These are phyloP conservation scores for Anacardium occidentale DNA, from an alignment of 345 rosid species.

Conservation along the genomic window DNA sequence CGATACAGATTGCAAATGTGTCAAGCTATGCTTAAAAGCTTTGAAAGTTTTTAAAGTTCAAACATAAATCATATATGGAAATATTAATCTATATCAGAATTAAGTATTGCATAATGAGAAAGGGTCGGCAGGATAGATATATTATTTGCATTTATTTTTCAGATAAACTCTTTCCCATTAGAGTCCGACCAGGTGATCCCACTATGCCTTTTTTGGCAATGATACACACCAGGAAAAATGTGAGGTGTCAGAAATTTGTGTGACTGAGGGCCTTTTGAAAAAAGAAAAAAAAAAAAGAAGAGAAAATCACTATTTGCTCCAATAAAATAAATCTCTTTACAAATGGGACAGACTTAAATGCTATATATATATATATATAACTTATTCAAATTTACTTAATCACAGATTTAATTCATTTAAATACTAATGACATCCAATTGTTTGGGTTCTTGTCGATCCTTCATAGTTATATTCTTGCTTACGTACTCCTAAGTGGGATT, in stretches of 20 bases:
- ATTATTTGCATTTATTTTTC: background rate
- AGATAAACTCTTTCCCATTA: background rate
- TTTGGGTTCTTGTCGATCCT: too few relatives aligned
- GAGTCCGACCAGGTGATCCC: background rate
- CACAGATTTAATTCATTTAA: too few relatives aligned
- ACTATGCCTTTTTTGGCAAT: background rate
- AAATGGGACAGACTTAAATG: too few relatives aligned
- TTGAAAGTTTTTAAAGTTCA: too few relatives aligned
- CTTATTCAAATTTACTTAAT: too few relatives aligned
- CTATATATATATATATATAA: too few relatives aligned
- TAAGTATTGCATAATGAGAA: conserved; percentile 2
- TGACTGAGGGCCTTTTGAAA: background rate
- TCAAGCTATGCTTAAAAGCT: too few relatives aligned
- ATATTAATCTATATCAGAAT: background rate
- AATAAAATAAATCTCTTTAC: background rate
- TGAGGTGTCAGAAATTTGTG: background rate
- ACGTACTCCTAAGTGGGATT: too few relatives aligned
- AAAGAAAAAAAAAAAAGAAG: background rate
- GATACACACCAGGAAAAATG: background rate
- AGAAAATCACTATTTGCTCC: conserved; percentile 10
- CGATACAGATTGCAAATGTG: too few relatives aligned
- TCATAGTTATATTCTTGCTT: too few relatives aligned
- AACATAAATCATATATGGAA: too few relatives aligned
- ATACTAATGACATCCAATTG: too few relatives aligned
- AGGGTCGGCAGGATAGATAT: background rate